These are phyloP conservation scores for Calocybe cyanea DNA, from an alignment of 768 basidiomycete genomes.

Conservation along the genomic window DNA sequence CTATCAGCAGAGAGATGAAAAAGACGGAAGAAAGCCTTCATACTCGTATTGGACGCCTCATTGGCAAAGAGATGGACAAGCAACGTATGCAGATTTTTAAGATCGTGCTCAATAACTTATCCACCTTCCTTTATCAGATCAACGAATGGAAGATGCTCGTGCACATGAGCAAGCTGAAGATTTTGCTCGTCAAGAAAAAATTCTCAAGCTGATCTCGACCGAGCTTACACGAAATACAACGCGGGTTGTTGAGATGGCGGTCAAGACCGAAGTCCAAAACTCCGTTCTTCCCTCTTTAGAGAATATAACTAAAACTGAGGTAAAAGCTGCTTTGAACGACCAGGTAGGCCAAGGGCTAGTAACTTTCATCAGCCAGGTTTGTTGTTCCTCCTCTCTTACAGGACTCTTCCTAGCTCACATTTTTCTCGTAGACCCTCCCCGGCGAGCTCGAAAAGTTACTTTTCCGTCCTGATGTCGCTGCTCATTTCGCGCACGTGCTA, in stretches of 20 bases:
- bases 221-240: constrained; percentile 87
- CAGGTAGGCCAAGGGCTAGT: constrained; percentile 73
- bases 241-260: constrained; percentile 84
- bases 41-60: constrained; percentile 69
- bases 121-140: constrained; percentile 55
- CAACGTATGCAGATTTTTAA: constrained; percentile 54
- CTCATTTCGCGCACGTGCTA: constrained; percentile 72
- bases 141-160: constrained; percentile 80
- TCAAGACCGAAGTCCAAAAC: constrained; percentile 80
- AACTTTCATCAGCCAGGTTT: constrained; percentile 70
- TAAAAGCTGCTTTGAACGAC: constrained; percentile 72
- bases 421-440: constrained; percentile 56
- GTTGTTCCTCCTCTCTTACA: constrained; percentile 17
- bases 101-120: constrained; percentile 28
- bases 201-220: constrained; percentile 82
- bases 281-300: constrained; percentile 82
- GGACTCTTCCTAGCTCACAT: constrained; percentile 11
- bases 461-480: constrained; percentile 70
- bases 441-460: constrained; percentile 77
- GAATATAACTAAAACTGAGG: constrained; percentile 76
- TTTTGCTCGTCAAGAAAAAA: constrained; percentile 83
- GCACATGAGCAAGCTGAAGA: constrained; percentile 76
- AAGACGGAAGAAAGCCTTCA: constrained; percentile 81
- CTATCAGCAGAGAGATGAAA: constrained; percentile 72
- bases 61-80: constrained; percentile 86